These are phyloP conservation scores for Fusarium brevicatenulatum DNA, from an alignment of 2,329 filamentous ascomycete species.

Conservation along the genomic window DNA sequence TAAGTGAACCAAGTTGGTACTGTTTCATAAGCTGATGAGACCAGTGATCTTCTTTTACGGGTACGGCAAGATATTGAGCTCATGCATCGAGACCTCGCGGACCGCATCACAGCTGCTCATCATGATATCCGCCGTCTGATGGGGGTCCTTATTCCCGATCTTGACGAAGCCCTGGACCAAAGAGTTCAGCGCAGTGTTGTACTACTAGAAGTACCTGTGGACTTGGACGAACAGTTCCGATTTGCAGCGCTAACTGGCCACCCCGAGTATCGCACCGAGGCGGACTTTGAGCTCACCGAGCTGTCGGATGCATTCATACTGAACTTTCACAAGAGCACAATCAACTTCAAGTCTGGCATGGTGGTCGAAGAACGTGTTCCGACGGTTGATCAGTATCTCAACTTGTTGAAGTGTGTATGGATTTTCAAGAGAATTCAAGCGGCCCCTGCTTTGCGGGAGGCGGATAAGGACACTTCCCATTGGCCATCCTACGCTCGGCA, in stretches of 20 bases:
- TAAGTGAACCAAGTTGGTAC: constrained; percentile 23
- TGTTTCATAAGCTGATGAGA: not conserved
- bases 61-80: constrained; percentile 44
- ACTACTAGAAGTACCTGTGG: constrained; percentile 34
- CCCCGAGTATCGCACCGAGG: constrained; percentile 32
- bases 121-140: constrained; percentile 40
- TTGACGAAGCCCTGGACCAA: constrained; percentile 39
- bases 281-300: constrained; percentile 40
- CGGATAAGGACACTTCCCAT: constrained; percentile 42
- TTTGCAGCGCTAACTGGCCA: constrained; percentile 36
- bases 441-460: constrained; percentile 22
- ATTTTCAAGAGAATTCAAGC: constrained; percentile 38
- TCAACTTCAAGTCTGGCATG: constrained; percentile 41
- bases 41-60: constrained; percentile 48
- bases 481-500: constrained; percentile 50
- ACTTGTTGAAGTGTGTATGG: constrained; percentile 49
- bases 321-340: constrained; percentile 43
- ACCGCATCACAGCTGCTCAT: constrained; percentile 38
- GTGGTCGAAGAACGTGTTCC: constrained; percentile 42
- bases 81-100: constrained; percentile 41
- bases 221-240: constrained; percentile 41
- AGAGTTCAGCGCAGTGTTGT: constrained; percentile 26
- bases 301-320: constrained; percentile 49
- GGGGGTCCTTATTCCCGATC: constrained; percentile 42
- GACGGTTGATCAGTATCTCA: constrained; percentile 45